Evolutionary conservation across 2,329 filamentous ascomycete species (phyloP).

Genomic region (Talaromyces sp.): DNA sequence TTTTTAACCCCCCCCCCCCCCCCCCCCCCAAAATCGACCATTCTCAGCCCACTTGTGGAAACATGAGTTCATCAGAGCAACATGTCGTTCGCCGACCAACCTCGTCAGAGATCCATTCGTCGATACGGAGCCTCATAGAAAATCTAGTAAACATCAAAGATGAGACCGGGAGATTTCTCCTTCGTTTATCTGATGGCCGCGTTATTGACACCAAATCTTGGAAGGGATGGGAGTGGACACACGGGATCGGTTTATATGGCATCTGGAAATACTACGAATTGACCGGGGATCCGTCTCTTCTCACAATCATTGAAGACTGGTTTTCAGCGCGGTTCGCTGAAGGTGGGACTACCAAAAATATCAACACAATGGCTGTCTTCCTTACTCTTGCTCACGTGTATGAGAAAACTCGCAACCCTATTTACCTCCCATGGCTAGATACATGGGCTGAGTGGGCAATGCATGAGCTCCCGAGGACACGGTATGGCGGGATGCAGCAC

Average conservation of each 20-base stretch:
- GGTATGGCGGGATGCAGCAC: slow-evolving; percentile 73
- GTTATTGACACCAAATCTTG: slow-evolving; percentile 84
- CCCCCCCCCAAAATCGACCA: no score
- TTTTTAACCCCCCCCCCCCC: no score
- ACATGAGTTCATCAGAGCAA: no score
- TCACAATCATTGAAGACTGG: slow-evolving; percentile 73
- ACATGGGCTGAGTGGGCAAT: slow-evolving; percentile 83
- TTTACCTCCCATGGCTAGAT: slow-evolving; percentile 76
- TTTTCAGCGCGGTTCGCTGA: slow-evolving; percentile 69
- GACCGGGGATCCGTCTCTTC: slow-evolving; percentile 62
- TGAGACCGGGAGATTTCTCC: slow-evolving; percentile 71
- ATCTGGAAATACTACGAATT: slow-evolving; percentile 80
- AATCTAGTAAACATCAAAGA: slow-evolving; percentile 79
- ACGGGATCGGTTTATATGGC: slow-evolving; percentile 77
- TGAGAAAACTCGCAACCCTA: slow-evolving; percentile 69
- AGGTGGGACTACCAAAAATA: slow-evolving; percentile 80
- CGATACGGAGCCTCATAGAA: slow-evolving; percentile 57
- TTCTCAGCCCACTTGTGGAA: no score
- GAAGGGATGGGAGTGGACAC: slow-evolving; percentile 76
- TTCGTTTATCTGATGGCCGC: slow-evolving; percentile 70
- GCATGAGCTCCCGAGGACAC: slow-evolving; percentile 72
- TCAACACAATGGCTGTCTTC: slow-evolving; percentile 84
- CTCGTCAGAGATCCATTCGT: no score
- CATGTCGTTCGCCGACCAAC: no score
- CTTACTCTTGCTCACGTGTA: slow-evolving; percentile 75